Percentiles rank a stretch among this genome's conserved stretches.
Conservation (phyloP, 805 yeast genomes). For the Starmera amethionina region DNA sequence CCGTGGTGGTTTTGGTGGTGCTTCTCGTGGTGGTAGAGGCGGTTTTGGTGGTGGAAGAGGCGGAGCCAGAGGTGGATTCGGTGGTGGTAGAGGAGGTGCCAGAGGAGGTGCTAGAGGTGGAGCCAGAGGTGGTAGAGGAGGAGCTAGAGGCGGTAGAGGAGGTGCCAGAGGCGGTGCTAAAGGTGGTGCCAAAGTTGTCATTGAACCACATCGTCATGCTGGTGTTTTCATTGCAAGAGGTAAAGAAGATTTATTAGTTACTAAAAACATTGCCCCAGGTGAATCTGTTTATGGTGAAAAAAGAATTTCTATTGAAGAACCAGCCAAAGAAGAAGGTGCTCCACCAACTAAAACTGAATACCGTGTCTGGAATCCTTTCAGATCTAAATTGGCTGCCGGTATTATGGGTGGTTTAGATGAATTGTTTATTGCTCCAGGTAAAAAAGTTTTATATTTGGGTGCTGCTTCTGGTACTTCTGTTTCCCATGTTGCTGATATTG, state of each 20-base stretch:
- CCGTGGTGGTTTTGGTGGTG: constrained; percentile 36
- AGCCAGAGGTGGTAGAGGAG: constrained; percentile 41
- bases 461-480: constrained; percentile 99
- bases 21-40: constrained; percentile 34
- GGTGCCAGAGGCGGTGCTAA: constrained; percentile 75
- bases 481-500: constrained; percentile 95
- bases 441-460: constrained; percentile 94
- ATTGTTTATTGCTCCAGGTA: constrained; percentile 95
- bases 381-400: constrained; percentile 99
- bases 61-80: constrained; percentile 39
- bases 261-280: constrained; percentile 97
- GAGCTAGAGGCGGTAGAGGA: constrained; percentile 51
- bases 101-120: constrained; percentile 49
- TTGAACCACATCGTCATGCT: constrained; percentile 98
- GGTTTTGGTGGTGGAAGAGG: constrained; percentile 33
- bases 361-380: constrained; percentile 99
- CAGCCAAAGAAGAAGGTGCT: constrained; percentile 77
- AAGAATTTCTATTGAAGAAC: constrained; percentile 89
- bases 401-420: constrained; percentile 99
- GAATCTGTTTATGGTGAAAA: constrained; percentile 98
- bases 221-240: constrained; percentile 99
- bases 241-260: constrained; percentile 95
- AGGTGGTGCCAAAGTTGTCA: constrained; percentile 93
- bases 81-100: constrained; percentile 36
- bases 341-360: constrained; percentile 93